A percentile compares a stretch with the other conserved stretches of the same genome.
Evolutionary conservation across 2,329 filamentous ascomycete genomes (phyloP).

Genomic region (Pseudocercospora vitis): DNA sequence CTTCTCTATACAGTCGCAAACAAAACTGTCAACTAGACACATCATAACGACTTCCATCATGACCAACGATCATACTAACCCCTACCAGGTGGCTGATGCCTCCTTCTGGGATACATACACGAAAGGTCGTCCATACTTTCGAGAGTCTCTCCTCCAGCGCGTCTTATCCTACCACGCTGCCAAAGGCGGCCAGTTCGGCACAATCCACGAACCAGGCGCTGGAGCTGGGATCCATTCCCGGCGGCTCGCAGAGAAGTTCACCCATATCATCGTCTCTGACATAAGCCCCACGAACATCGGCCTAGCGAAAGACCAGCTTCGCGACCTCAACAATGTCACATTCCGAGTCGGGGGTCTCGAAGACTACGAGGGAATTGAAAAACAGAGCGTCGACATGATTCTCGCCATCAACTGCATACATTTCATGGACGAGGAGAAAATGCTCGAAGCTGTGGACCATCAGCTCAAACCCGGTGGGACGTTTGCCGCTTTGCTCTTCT

Average conservation of each 20-base stretch:
- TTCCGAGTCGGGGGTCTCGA: neutral
- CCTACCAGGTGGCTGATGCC: neutral
- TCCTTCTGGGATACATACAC: slow-evolving; percentile 10
- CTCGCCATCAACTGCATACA: slow-evolving; percentile 9
- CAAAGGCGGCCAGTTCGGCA: slow-evolving; percentile 1
- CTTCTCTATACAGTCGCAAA: too few species aligned
- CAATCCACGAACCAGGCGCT: slow-evolving; percentile 12
- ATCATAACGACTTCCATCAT: neutral
- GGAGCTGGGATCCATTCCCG: slow-evolving; percentile 7
- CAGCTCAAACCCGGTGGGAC: slow-evolving; percentile 13
- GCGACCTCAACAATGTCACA: neutral
- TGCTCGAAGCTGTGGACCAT: neutral
- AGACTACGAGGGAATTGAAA: neutral
- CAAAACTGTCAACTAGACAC: too few species aligned
- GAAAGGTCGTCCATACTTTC: slow-evolving; percentile 4
- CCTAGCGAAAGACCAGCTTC: slow-evolving; percentile 1
- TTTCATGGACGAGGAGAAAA: slow-evolving; percentile 6
- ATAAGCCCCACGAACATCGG: neutral
- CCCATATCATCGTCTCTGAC: slow-evolving; percentile 8
- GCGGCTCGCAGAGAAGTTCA: slow-evolving; percentile 7
- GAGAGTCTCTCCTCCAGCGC: slow-evolving; percentile 7
- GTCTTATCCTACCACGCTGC: slow-evolving; percentile 11
- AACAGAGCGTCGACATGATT: slow-evolving; percentile 9
- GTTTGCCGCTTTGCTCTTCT: neutral
- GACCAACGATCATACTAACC: neutral